Evolutionary conservation across 805 yeast genomes (phyloP).

Genomic region (Blastobotrys mokoenaii): DNA sequence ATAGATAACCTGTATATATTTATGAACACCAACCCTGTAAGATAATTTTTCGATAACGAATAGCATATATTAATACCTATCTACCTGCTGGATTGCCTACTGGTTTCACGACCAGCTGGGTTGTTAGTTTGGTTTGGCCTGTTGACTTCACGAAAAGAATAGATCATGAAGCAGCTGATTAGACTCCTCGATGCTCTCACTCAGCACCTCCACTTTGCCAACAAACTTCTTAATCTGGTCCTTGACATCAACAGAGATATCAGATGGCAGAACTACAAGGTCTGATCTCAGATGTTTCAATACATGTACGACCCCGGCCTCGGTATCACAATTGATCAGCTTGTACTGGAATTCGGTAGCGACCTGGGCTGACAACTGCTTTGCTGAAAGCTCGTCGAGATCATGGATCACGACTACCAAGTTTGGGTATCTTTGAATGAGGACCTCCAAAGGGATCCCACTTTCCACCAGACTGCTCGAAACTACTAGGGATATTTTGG

Average conservation of each 20-base stretch:
- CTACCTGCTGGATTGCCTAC: too few relatives aligned
- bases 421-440: slow-evolving; percentile 17
- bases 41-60: too few relatives aligned
- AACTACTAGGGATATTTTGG: slow-evolving; percentile 11
- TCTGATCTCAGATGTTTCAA: slow-evolving; percentile 42
- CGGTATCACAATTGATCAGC: slow-evolving; percentile 39
- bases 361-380: slow-evolving; percentile 16
- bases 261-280: slow-evolving; percentile 17
- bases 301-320: slow-evolving; percentile 45
- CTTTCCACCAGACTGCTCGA: slow-evolving; percentile 12
- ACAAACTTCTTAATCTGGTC: slow-evolving; percentile 12
- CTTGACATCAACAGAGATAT: slow-evolving; percentile 9
- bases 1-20: not conserved
- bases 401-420: slow-evolving; percentile 30
- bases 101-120: too few relatives aligned
- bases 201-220: slow-evolving; percentile 11
- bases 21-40: not conserved
- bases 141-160: slow-evolving; percentile 11
- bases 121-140: too few relatives aligned
- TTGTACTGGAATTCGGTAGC: slow-evolving; percentile 24
- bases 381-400: slow-evolving; percentile 10
- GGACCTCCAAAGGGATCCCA: slow-evolving; percentile 13
- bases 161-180: slow-evolving; percentile 11
- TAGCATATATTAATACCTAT: too few relatives aligned
- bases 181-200: slow-evolving; percentile 11